phyloP scores from a whole-genome alignment of 768 basidiomycete species.

The Xerocomellus chrysenteron region DNA sequence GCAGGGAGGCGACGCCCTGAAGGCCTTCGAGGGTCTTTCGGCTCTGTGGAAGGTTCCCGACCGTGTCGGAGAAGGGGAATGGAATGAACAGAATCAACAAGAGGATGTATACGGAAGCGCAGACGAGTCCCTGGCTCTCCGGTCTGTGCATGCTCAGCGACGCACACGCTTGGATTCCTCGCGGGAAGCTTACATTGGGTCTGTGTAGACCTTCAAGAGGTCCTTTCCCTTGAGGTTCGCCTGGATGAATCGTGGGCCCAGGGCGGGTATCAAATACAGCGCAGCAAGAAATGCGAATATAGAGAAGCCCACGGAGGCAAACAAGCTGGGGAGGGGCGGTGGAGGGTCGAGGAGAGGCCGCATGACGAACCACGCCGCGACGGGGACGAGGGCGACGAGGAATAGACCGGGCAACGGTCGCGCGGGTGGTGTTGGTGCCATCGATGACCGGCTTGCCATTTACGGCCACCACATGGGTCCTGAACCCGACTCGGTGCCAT shows the following conservation, averaged over 20 bases:
- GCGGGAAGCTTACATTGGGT: constrained; percentile 56
- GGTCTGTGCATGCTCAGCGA: constrained; percentile 55
- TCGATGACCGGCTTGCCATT: constrained; percentile 14
- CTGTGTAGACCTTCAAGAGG: constrained; percentile 76
- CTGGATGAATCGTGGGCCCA: constrained; percentile 76
- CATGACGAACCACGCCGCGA: constrained; percentile 71
- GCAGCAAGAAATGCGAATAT: constrained; percentile 78
- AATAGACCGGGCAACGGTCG: constrained; percentile 53
- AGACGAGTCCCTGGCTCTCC: constrained; percentile 90
- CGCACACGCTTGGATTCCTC: background rate
- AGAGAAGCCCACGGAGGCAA: constrained; percentile 80
- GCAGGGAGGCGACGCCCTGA: constrained; percentile 53
- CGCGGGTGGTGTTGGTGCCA: constrained; percentile 34
- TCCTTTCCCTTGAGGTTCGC: constrained; percentile 87
- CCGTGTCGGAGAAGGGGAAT: constrained; percentile 83
- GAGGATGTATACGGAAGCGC: constrained; percentile 85
- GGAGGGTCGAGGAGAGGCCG: constrained; percentile 69
- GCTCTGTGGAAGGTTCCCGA: constrained; percentile 46
- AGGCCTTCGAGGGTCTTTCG: constrained; percentile 47
- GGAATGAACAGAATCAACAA: constrained; percentile 91
- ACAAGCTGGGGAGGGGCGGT: constrained; percentile 69
- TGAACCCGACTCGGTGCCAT: constrained; percentile 50
- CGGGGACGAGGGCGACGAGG: constrained; percentile 59
- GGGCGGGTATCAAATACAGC: constrained; percentile 75
- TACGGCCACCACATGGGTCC: constrained; percentile 20